These are phyloP conservation scores for Talaromyces islandicus DNA, from an alignment of 2,329 filamentous ascomycete genomes.

Conservation along the genomic window DNA sequence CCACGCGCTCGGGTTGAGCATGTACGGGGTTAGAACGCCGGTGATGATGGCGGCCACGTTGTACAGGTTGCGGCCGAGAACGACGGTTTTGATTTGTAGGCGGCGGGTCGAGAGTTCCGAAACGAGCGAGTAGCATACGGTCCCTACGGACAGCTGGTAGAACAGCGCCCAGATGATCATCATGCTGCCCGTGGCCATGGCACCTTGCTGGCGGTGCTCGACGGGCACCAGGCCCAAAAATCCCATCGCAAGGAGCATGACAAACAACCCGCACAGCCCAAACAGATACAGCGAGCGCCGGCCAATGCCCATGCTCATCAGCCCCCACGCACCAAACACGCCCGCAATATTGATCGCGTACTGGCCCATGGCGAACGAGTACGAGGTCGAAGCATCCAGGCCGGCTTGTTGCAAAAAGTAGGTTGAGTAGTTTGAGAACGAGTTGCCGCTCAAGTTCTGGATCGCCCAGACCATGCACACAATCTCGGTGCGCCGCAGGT, in stretches of 20 bases:
- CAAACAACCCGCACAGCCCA: conserved; percentile 65
- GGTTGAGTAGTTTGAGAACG: conserved; percentile 59
- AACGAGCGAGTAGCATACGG: conserved; percentile 84
- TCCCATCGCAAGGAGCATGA: conserved; percentile 76
- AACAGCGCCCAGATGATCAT: conserved; percentile 78
- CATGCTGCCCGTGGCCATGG: conserved; percentile 74
- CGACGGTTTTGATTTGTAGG: conserved; percentile 86
- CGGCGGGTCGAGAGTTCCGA: conserved; percentile 76
- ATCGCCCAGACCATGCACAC: conserved; percentile 60
- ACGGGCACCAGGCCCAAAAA: conserved; percentile 71
- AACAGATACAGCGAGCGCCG: conserved; percentile 70
- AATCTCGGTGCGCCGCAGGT: conserved; percentile 72
- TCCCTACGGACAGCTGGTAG: conserved; percentile 83
- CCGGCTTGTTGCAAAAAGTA: conserved; percentile 55
- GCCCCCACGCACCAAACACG: conserved; percentile 72
- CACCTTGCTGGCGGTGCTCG: conserved; percentile 52
- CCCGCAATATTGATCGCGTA: conserved; percentile 69
- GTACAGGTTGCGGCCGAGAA: conserved; percentile 73
- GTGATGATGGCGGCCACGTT: conserved; percentile 78
- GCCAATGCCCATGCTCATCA: conserved; percentile 70
- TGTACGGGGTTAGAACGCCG: conserved; percentile 79
- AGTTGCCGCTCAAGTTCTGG: conserved; percentile 59
- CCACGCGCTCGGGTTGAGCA: conserved; percentile 84
- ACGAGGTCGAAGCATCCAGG: conserved; percentile 43
- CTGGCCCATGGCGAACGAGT: conserved; percentile 53